Evolutionary conservation across 495 filamentous ascomycete genomes (phyloP), one percentile per base, ranked within the genome.

Genomic region (Daldinia decipiens): DNA sequence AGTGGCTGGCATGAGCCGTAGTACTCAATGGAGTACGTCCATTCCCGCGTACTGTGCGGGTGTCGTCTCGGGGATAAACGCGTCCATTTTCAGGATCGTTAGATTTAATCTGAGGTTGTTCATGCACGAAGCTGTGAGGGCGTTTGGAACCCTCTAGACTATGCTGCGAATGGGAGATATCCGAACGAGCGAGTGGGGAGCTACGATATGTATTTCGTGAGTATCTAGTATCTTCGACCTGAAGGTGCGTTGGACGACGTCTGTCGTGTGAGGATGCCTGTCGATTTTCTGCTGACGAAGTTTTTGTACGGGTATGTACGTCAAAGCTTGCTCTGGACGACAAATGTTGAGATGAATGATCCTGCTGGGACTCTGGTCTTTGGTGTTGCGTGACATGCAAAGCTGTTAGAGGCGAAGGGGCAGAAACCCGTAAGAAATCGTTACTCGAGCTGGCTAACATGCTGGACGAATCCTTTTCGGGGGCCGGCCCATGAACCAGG

Each of bases 351-450:
- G 59, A 65, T 7, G 64, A 64, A 53, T 68, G 47, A 60, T 61
- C 59, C 27, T 54, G 24, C 59, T 40, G 61, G 53, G 59, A 55
- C 38, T 72, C 70, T 47, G 70, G 70, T 59, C 60, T 64, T 51
- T 72, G 70, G 52, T 72, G 70, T 15, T 72, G 70, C 40, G 70
- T 72, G 53, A 72, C 39, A 50, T 72, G 70, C 55, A 63, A 59
- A 54, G 70, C 70, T 5, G 70, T 72, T 32, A 55, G 47, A 26
- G 70, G 70, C 51, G 70, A 72, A 21, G 70, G 70, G 13, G 70
- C 70, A 31, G 70, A 59, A 13, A 63, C 60, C 19, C 70, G 64
- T 21, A 68, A n/a, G 3, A 72, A 34, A 50, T 64, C 64, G 31
- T 56, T 17, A 29, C 19, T 65, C 38, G 64, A 56, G 21, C 17